Evolutionary conservation across 371 early-diverging fungal genomes (phyloP).

Genomic region (Actinomortierella ambigua): DNA sequence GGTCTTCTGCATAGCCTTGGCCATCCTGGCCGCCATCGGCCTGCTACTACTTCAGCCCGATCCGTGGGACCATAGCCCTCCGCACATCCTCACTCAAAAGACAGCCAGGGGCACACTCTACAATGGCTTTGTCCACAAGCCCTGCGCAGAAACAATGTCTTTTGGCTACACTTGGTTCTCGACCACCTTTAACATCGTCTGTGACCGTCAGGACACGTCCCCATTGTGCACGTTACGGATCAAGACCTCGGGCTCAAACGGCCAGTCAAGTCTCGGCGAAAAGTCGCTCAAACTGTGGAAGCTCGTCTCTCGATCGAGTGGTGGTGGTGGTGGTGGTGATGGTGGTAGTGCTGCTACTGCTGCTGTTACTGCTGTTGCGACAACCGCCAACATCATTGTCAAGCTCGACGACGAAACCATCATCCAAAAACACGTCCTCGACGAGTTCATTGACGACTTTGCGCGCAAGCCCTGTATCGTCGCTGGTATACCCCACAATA

Average conservation of each 20-base stretch:
- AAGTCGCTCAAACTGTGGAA: conserved; percentile 9
- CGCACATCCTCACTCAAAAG: background rate
- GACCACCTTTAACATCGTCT: conserved; percentile 7
- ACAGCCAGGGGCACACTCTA: conserved; percentile 6
- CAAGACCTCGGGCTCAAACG: conserved; percentile 5
- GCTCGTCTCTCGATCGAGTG: background rate
- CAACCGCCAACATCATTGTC: conserved; percentile 1
- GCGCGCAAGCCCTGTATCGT: background rate
- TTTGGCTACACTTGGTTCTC: conserved; percentile 13
- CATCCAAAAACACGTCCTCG: conserved; percentile 9
- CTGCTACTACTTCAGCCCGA: no score
- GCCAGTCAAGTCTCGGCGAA: conserved; percentile 2
- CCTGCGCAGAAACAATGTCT: conserved; percentile 7
- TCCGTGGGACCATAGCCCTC: no score
- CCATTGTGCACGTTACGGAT: conserved; percentile 1
- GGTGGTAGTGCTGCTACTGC: background rate
- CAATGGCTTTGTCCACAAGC: conserved; percentile 7
- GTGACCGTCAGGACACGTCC: conserved; percentile 1
- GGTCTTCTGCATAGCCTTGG: no score
- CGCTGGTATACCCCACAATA: background rate
- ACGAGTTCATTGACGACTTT: conserved; percentile 6
- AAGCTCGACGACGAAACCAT: conserved; percentile 13
- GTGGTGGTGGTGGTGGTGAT: no score
- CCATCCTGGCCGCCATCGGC: no score
- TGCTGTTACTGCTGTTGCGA: background rate